Evolutionary conservation across 495 filamentous ascomycete species (phyloP), one percentile per base, ranked within the genome.

Genomic region (Trichoderma asperelloides): DNA sequence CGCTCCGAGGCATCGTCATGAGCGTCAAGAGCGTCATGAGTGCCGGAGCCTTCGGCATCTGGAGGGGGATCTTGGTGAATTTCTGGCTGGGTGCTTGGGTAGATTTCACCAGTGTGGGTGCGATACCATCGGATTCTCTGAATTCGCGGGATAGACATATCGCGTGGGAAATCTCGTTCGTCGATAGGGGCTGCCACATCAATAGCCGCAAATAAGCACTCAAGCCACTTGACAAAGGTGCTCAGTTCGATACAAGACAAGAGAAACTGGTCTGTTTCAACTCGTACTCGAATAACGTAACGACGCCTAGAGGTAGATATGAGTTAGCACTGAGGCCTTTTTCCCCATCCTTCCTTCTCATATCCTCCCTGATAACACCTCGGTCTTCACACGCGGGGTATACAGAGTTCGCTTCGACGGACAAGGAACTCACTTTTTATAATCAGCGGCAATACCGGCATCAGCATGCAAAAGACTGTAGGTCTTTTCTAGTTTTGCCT

Each of bases 381-480:
- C 65, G 79, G 72, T 57, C n/a, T 60, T 60, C 12, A 60, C 23
- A 60, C 30, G 55, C 11, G 72, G 74, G 43, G 76, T 21, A 39
- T 30, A 63, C 12, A 62, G 40, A 55, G 69, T 15, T 72, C 57
- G 25, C 68, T 74, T 28, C 72, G 70, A 23, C 72, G 65, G 41
- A 47, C 9, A 41, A 30, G 43, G 23, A 67, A 76, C 76, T 63
- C 74, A 85, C 80, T 88, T 88, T 67, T 78, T 73, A 71, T 87
- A 86, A 75, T 90, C 87, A 16, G 81, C 77, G 13, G 87, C 87
- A 33, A 88, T 79, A 16, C 87, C 87, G 45, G 86, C 82, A 72
- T 90, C 87, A 39, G 87, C 88, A 69, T 89, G 80, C 63, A 88
- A 83, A 28, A 90, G 77, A 39, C 83, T 84, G 72, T 87, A 89